These are phyloP conservation scores for Fusarium mangiferae DNA, from an alignment of 2,329 filamentous ascomycete genomes.

Conservation along the genomic window DNA sequence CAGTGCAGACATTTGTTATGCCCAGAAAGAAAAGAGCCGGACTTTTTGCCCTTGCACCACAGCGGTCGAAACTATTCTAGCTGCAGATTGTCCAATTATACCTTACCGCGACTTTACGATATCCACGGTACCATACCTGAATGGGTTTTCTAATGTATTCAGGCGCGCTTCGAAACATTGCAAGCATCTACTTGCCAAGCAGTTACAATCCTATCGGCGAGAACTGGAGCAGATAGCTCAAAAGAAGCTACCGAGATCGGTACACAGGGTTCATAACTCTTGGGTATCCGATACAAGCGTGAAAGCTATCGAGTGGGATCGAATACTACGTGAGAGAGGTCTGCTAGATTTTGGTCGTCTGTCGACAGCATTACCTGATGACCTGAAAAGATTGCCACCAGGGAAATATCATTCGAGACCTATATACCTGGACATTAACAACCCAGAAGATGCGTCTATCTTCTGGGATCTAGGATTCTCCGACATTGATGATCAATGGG, in stretches of 20 bases:
- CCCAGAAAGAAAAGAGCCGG: too few species aligned
- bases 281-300: neutral
- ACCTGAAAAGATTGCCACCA: accelerated
- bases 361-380: neutral
- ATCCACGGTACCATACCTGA: accelerated
- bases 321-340: neutral
- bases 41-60: neutral
- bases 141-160: accelerated
- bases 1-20: neutral
- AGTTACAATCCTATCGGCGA: neutral
- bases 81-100: neutral
- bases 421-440: neutral
- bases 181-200: neutral
- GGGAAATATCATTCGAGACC: accelerated
- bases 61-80: neutral
- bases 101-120: neutral
- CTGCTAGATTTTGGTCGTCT: accelerated
- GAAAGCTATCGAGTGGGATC: neutral
- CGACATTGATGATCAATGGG: neutral
- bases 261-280: accelerated
- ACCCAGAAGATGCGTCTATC: neutral
- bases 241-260: neutral
- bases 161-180: neutral
- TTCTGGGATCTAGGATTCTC: neutral
- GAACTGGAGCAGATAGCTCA: neutral